Evolutionary conservation across 148 eudicot genomes (phyloP), one percentile per base, ranked within the genome.

Genomic region (Silene latifolia): DNA sequence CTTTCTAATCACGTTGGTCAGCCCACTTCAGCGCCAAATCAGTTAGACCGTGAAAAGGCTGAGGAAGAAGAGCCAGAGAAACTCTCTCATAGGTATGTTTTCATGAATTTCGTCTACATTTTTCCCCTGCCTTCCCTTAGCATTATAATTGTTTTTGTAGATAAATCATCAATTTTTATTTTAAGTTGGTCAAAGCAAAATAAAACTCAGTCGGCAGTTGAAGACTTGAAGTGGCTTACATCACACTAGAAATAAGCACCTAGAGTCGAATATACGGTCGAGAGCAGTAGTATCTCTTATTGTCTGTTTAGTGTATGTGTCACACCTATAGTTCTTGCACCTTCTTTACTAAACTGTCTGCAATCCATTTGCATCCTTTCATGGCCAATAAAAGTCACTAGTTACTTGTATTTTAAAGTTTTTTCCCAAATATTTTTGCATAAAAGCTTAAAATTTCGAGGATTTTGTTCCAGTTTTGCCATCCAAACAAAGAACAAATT

Each of bases 1-100:
- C 86, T 78, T 61, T 44, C 78, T 57, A 81, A 72, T 82, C 83
- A 77, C 58, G 21, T 75, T 65, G 74, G 80, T 77, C 82, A 83
- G 70, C 72, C 85, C 58, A 81, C 86, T 24, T 83, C 90, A 25
- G 71, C 74, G 18, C 77, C 85, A 59, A 87, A 80, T 82, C 87
- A 79, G 65, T 27, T 80, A 63, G 76, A 77, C 71, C 84, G 71
- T 67, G 93, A 80, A 69, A 89, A 88, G 59, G 80, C 75, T 0
- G 76, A 80, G 24, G 93, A 85, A 46, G 97, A 94, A 78, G 97
- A 93, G 71, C 79, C 90, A 10, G 98, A 88, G 69, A 97, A 95
- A 79, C 97, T 95, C 77, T 86, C 91, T 77, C 90, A 85, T 48
- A 87, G 98, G 98, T 95, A 77, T 57, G 70, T 64, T 61, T 47